Conservation (phyloP, 768 basidiomycete genomes). For the Cantharellus cinnabarinus region DNA sequence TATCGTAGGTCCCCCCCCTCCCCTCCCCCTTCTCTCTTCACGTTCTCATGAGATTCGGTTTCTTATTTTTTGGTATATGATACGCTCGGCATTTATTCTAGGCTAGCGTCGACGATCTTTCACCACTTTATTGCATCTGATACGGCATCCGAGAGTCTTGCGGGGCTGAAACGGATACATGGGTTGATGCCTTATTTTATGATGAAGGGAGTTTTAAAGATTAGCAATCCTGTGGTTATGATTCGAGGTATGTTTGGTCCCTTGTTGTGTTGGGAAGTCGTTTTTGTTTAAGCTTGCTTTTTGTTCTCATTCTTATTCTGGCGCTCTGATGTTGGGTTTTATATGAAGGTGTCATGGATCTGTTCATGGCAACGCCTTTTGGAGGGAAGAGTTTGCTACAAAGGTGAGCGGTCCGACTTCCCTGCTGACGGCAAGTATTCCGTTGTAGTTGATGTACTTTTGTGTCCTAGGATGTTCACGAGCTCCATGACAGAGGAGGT, state of each 20-base stretch:
- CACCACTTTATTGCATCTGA: slow-evolving; percentile 89
- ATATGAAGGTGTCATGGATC: slow-evolving; percentile 46
- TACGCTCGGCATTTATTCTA: slow-evolving; percentile 15
- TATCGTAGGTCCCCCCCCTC: slow-evolving; percentile 45
- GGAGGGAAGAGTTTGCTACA: slow-evolving; percentile 84
- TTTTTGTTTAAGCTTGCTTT: neutral
- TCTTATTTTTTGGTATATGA: neutral
- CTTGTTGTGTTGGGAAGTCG: neutral
- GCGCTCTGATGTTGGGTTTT: neutral
- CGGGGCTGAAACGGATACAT: slow-evolving; percentile 77
- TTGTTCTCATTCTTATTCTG: neutral
- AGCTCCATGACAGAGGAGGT: slow-evolving; percentile 82
- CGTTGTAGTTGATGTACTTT: neutral
- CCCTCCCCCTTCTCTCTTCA: neutral
- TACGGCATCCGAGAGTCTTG: slow-evolving; percentile 72
- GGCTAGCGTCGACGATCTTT: slow-evolving; percentile 89
- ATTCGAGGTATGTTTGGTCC: slow-evolving; percentile 43
- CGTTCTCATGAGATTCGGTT: slow-evolving; percentile 2
- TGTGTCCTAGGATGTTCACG: slow-evolving; percentile 65
- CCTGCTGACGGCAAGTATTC: neutral
- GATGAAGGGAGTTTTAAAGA: slow-evolving; percentile 74
- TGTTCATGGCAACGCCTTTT: slow-evolving; percentile 94
- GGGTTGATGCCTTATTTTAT: slow-evolving; percentile 97
- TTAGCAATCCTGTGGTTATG: slow-evolving; percentile 93
- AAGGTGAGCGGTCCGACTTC: slow-evolving; percentile 28